A percentile compares a stretch with the other conserved stretches of the same genome.
These are phyloP conservation scores for Conoideocrella luteorostrata DNA, from an alignment of 2,329 filamentous ascomycete species.

Conservation along the genomic window DNA sequence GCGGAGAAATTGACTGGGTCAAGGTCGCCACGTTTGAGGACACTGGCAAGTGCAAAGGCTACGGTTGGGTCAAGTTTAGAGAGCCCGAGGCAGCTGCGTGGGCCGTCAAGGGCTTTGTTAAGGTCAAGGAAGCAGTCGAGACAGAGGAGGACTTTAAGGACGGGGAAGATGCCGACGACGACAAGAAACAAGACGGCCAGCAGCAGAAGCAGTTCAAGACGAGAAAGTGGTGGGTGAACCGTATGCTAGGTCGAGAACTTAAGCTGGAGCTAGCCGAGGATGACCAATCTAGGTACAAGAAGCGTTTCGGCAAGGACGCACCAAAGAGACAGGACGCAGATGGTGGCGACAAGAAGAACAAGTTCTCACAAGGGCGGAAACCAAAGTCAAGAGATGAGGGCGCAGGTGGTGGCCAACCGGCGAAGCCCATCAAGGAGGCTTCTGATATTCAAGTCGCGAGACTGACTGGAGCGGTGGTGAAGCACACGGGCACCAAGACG, in stretches of 20 bases:
- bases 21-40: constrained; percentile 96
- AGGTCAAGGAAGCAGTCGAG: constrained; percentile 59
- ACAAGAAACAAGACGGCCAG: constrained; percentile 30
- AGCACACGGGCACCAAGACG: constrained; percentile 71
- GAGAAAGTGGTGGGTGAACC: constrained; percentile 79
- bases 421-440: constrained; percentile 34
- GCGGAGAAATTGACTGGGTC: constrained; percentile 73
- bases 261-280: constrained; percentile 94
- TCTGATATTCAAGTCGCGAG: constrained; percentile 49
- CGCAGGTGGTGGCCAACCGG: constrained; percentile 20
- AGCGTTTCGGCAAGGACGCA: constrained; percentile 76
- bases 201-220: constrained; percentile 49
- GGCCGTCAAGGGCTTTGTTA: constrained; percentile 71
- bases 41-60: constrained; percentile 95
- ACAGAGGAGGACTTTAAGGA: constrained; percentile 56
- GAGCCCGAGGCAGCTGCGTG: constrained; percentile 65
- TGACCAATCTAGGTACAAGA: constrained; percentile 81
- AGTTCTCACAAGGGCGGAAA: constrained; percentile 27
- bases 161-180: constrained; percentile 37
- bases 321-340: constrained; percentile 29
- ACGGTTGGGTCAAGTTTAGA: constrained; percentile 89
- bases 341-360: constrained; percentile 11
- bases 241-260: constrained; percentile 70
- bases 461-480: constrained; percentile 73
- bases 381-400: constrained; percentile 25